Base-by-base conservation (phyloP, 2,329 filamentous ascomycete genomes). In the Aspergillus udagawae region DNA sequence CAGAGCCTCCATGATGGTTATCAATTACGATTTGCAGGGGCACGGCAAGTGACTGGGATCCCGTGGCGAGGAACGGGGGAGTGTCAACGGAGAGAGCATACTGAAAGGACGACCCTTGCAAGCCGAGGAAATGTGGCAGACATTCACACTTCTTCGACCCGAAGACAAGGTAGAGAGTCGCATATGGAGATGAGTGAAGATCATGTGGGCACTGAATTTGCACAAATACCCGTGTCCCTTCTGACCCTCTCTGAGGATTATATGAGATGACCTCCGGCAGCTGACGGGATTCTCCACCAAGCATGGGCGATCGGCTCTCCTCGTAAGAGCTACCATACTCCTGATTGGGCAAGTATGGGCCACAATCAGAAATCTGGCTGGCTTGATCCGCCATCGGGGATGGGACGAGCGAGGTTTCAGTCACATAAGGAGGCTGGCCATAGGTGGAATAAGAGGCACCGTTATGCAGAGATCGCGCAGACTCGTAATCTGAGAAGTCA, bases 181-280 rank as follows among this genome's bases (percentile, higher is more conserved):
- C 68, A 47, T 69, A 78, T 66, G 79, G 82, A 57, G 80, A 81
- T 32, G 80, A 82, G 73, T 86, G 83, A 56, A 96, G 76, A 68
- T 96, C 88, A 76, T 90, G 90, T 59, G 87, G 82, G 47, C 89
- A 88, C 53, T 87, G 86, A 29, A 96, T 83, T 70, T 90, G 88
- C 62, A 96, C 81, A 58, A 83, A 82, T 9, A 96, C 78, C 66
- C 86, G 86, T 21, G 88, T 89, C 54, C 89, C 89, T 68, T 83
- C 82, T 35, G 80, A 75, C 47, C 92, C 92, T 67, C 84, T 81
- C 48, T 79, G 77, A 20, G 92, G 93, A 58, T 85, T 82, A 72
- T 84, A 91, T 57, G 88, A 88, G 58, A 86, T 80, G 62, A 96
- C 77, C 67, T 86, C 82, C 57, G 85, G 85, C 63, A 81, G 74